Conservation (phyloP, 257 asterid genomes). For the Primulina tabacum region DNA sequence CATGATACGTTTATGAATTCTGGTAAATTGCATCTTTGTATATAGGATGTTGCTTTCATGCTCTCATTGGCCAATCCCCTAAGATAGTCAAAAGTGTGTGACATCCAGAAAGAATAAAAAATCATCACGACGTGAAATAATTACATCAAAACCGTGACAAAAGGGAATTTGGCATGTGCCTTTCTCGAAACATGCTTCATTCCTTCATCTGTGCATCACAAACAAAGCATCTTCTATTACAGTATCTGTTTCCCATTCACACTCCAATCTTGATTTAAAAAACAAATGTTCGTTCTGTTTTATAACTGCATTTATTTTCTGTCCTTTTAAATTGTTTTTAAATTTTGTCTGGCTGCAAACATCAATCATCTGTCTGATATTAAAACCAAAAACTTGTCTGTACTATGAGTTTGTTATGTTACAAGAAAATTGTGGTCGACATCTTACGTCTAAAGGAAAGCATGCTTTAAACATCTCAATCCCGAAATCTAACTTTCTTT, state of each 20-base stretch:
- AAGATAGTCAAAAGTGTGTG: slow-evolving; percentile 28
- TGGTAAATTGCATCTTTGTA: neutral
- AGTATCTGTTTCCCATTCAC: neutral
- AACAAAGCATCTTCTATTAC: slow-evolving; percentile 15
- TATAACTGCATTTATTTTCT: no score
- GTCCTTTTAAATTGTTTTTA: no score
- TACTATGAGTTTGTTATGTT: no score
- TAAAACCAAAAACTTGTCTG: no score
- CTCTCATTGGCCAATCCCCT: slow-evolving; percentile 12
- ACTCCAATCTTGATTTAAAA: neutral
- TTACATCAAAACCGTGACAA: neutral
- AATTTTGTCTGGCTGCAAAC: no score
- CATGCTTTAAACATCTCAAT: no score
- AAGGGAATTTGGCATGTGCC: slow-evolving; percentile 17
- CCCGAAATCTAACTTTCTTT: no score
- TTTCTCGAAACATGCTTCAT: slow-evolving; percentile 35
- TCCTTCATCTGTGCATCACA: slow-evolving; percentile 26
- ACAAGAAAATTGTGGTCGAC: no score
- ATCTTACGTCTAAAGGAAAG: no score
- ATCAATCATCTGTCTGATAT: no score
- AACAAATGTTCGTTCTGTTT: no score
- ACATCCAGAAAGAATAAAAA: slow-evolving; percentile 29
- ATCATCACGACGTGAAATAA: neutral
- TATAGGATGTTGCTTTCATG: slow-evolving; percentile 16
- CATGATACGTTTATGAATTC: neutral